Evolutionary conservation across 805 yeast species (phyloP), one percentile per base, ranked within the genome.

Genomic region (Wickerhamomyces chambardii): DNA sequence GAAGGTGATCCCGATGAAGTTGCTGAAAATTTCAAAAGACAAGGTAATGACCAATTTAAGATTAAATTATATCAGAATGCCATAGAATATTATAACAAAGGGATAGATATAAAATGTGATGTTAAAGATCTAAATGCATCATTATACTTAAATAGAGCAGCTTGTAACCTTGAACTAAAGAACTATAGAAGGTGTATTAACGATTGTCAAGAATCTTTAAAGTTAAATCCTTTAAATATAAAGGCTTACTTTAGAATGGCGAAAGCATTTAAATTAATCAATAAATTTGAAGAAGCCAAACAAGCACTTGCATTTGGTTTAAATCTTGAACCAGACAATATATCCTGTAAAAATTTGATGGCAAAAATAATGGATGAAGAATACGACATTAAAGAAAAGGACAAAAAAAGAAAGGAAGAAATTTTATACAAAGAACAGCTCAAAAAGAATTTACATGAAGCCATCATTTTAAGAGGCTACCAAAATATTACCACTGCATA

Each of bases 1-100:
- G 98, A 92, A 33, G 98, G 97, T 31, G 95, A 86, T 43, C 96
- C 97, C 0, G 78, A 82, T 48, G 98, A 92, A 51, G 66, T 87
- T 26, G 97, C 97, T 4, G 68, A 74, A 17, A 89, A 87, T 51
- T 92, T 89, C 64, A 86, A 87, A 43, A 78, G 73, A 41, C 97
- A 90, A 53, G 99, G 98, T 6, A 92, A 94, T 55, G 97, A 86
- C 14, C 72, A 84, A 39, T 92, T 70, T 60, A 79, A 75, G 53
- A 63, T 63, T 9, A 84, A 80, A 47, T 75, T 78, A 47, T 92
- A 72, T 59, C 69, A 73, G 37, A 75, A 75, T 43, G 98, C 98
- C 1, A 64, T 84, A 29, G 81, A 75, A 36, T 80, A 66, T 49
- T 92, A 92, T 50, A 77, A 79, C 25, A 78, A 84, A 51, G 97